Conservation (phyloP, 139 green algal genomes). For the Haematococcus sp. region DNA sequence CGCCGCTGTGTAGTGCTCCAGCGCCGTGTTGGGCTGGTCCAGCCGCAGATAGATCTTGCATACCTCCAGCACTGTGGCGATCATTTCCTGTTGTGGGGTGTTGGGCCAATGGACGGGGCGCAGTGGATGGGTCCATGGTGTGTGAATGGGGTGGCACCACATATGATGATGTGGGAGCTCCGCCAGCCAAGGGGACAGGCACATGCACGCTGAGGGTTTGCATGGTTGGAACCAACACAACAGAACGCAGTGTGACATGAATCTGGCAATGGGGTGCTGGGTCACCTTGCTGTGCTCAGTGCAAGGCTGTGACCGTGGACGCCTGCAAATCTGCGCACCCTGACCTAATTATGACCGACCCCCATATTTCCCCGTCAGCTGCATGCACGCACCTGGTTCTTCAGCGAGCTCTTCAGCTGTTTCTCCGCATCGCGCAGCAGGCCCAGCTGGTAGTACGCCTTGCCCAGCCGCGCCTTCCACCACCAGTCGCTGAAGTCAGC, state of each 20-base stretch:
- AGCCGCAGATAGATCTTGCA: conserved; percentile 71
- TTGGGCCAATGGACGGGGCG: neutral
- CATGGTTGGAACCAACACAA: neutral
- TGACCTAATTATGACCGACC: neutral
- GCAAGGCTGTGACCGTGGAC: no score
- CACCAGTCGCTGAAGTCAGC: conserved; percentile 66
- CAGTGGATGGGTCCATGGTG: no score
- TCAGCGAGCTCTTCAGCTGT: conserved; percentile 64
- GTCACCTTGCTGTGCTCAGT: no score
- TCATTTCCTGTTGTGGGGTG: conserved; percentile 36
- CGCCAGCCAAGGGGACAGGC: no score
- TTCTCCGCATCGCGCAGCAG: conserved; percentile 73
- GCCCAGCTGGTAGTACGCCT: conserved; percentile 81
- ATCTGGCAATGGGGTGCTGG: no score
- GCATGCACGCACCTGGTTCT: conserved; percentile 7
- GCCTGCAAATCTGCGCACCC: no score
- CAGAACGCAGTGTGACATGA: no score
- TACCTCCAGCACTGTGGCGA: conserved; percentile 56
- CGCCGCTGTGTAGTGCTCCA: conserved; percentile 57
- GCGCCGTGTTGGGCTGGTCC: conserved; percentile 63
- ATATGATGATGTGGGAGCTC: no score
- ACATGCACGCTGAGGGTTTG: neutral
- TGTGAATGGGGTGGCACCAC: no score
- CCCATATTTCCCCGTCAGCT: neutral
- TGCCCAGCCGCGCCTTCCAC: conserved; percentile 80